Base-by-base conservation (phyloP, 805 yeast genomes). In the Spathaspora girioi region DNA sequence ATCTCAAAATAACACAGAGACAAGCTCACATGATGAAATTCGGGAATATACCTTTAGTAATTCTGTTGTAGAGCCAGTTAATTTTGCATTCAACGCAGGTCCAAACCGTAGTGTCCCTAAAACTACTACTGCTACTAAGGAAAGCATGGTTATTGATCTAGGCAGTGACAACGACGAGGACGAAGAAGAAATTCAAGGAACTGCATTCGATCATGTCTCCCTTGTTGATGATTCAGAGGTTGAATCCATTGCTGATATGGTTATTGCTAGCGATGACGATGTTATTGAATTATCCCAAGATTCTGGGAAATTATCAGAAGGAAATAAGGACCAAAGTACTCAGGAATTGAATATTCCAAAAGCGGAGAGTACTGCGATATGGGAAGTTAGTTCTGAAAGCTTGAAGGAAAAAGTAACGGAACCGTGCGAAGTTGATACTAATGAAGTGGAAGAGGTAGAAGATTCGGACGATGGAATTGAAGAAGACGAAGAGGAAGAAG, bases 281-380 rank as follows among this genome's bases (percentile, higher is more conserved):
- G 17, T 15, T n/a, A 31, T 38, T 19, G 53, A 52, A 41, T 42
- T 31, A 14, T 14, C 35, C 8, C 9, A 31, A 31, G 12, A 31
- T 31, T 11, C 35, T 31, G 9, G 4, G 12, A 31, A 8, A 11
- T 10, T 14, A 31, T 10, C 35, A 4, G 52, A 23, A 10, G 46
- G 20, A 5, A 44, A 46, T 46, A 38, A 42, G 15, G 51, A 51
- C 15, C 46, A 47, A n/a, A 47, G 47, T 23, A 23, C 26, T 3
- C 26, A 23, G 26, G 26, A 23, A 6, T 23, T 23, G 26, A 6
- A 6, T 23, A 23, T 6, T 23, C 26, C 26, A 23, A 23, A 23
- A 23, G 26, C 26, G 6, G 26, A 23, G 6, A 23, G 26, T 23
- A 23, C 26, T 23, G 26, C 26, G 26, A 23, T 23, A 23, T 23